Evolutionary conservation across 139 green algal species (phyloP), one percentile per base, ranked within the genome.

Genomic region (Eudorina sp.): DNA sequence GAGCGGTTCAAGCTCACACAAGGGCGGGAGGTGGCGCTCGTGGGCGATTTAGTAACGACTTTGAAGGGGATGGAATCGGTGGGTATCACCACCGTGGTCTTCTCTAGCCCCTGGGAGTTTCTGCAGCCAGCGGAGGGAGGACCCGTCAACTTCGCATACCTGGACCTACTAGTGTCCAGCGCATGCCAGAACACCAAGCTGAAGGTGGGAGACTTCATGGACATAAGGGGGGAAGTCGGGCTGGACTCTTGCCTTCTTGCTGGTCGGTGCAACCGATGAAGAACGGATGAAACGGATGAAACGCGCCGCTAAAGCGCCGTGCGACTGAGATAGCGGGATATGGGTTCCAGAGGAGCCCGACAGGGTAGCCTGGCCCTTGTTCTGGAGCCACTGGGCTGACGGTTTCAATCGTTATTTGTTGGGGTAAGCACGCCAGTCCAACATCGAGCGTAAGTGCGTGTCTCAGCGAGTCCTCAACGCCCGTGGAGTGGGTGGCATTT

Each of bases 121-220:
- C 31, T 86, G 14, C 27, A 86, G 31, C 40, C 21, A 4, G 58
- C 18, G 5, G 66, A 76, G 43, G 29, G 70, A 14, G 23, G 29
- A 16, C 11, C 0, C 11, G 7, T 86, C 16, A 16, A 23, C 3
- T 73, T 29, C n/a, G 80, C 76, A 4, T 86, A 86, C 43, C n/a
- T 86, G 27, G 29, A 46, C 18, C 68, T 68, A 31, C 6, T 86
- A 6, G 43, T 34, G 11, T 46, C 36, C 6, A 66, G 27, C 18
- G 43, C 60, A 1, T 86, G 80, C 41, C 6, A 55, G 6, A 86
- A 62, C 58, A 77, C 80, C 0, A 36, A 31, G 2, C 19, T 86
- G n/a, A 86, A 86, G 80, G 80, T 86, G 29, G 40, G n/a, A 66
- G 29, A 66, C n/a, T n/a, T n/a, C n/a, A n/a, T n/a, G n/a, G n/a